Evolutionary conservation across 2,329 filamentous ascomycete species (phyloP).

Genomic region (Tympanopsis confertula): DNA sequence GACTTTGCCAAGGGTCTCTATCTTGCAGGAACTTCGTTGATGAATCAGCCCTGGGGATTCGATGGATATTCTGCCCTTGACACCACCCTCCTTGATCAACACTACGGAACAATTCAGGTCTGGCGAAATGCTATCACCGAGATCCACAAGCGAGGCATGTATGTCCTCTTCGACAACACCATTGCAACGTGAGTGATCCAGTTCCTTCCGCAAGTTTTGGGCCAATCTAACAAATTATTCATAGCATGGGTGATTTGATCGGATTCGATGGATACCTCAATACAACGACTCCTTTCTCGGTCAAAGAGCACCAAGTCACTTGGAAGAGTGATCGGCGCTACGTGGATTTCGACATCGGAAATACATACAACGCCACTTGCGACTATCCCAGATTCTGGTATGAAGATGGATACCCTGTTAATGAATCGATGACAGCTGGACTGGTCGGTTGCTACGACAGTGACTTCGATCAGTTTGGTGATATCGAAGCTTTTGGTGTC

Average conservation of each 20-base stretch:
- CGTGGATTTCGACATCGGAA: conserved; percentile 42
- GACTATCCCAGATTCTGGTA: conserved; percentile 50
- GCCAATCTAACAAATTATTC: conserved; percentile 3
- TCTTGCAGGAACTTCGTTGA: conserved; percentile 48
- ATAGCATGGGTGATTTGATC: conserved; percentile 46
- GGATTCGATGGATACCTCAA: conserved; percentile 51
- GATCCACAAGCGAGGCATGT: conserved; percentile 51
- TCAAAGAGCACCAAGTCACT: conserved; percentile 40
- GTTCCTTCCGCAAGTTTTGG: background rate
- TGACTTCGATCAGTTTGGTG: conserved; percentile 54
- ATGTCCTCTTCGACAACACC: conserved; percentile 24
- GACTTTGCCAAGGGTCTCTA: conserved; percentile 37
- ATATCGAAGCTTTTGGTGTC: conserved; percentile 50
- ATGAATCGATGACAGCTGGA: conserved; percentile 27
- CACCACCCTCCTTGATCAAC: conserved; percentile 49
- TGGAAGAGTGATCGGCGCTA: conserved; percentile 45
- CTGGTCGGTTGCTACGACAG: conserved; percentile 47
- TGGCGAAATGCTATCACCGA: conserved; percentile 46
- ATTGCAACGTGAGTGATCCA: background rate
- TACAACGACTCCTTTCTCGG: conserved; percentile 38
- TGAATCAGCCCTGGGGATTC: conserved; percentile 53
- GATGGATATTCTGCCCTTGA: conserved; percentile 49
- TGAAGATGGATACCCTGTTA: conserved; percentile 39
- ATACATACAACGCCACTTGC: conserved; percentile 39
- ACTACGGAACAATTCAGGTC: conserved; percentile 45